Evolutionary conservation across 805 yeast genomes (phyloP).

Genomic region (Starmerella bacillaris): DNA sequence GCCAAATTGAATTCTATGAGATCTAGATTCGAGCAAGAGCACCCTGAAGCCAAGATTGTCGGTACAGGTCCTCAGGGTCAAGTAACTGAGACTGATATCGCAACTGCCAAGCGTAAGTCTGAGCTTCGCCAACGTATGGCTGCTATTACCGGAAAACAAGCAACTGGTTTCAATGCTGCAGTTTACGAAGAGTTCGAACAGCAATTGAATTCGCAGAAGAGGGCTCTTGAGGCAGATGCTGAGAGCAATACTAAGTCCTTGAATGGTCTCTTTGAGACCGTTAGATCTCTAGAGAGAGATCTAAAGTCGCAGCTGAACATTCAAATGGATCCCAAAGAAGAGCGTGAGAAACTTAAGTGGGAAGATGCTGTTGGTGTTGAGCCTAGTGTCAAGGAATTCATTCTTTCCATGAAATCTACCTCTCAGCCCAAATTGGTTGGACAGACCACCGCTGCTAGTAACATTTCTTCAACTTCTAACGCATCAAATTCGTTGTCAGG

Average conservation of each 20-base stretch:
- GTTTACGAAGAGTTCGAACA: slow-evolving; percentile 38
- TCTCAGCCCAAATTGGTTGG: no score
- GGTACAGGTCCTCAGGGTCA: slow-evolving; percentile 83
- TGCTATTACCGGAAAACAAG: slow-evolving; percentile 64
- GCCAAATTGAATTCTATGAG: slow-evolving; percentile 50
- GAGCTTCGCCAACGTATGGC: slow-evolving; percentile 76
- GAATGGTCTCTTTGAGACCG: slow-evolving; percentile 53
- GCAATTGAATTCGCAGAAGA: slow-evolving; percentile 34
- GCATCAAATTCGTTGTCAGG: slow-evolving; percentile 1
- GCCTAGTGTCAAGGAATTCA: slow-evolving; percentile 45
- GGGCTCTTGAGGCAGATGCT: slow-evolving; percentile 35
- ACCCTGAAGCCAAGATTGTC: slow-evolving; percentile 51
- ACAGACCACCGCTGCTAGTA: slow-evolving; percentile 2
- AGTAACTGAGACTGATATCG: slow-evolving; percentile 65
- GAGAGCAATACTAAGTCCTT: slow-evolving; percentile 42
- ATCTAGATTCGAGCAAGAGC: slow-evolving; percentile 34
- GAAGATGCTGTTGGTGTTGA: slow-evolving; percentile 66
- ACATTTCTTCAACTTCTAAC: slow-evolving; percentile 8
- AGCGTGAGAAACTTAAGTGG: slow-evolving; percentile 51
- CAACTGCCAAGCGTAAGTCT: slow-evolving; percentile 65
- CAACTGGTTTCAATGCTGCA: slow-evolving; percentile 25
- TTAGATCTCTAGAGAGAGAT: slow-evolving; percentile 42
- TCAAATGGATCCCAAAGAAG: slow-evolving; percentile 20
- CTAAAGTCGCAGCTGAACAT: slow-evolving; percentile 28
- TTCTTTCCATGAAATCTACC: slow-evolving; percentile 20